Evolutionary conservation across 2,329 filamentous ascomycete genomes (phyloP).

Genomic region (Aspergillus udagawae): DNA sequence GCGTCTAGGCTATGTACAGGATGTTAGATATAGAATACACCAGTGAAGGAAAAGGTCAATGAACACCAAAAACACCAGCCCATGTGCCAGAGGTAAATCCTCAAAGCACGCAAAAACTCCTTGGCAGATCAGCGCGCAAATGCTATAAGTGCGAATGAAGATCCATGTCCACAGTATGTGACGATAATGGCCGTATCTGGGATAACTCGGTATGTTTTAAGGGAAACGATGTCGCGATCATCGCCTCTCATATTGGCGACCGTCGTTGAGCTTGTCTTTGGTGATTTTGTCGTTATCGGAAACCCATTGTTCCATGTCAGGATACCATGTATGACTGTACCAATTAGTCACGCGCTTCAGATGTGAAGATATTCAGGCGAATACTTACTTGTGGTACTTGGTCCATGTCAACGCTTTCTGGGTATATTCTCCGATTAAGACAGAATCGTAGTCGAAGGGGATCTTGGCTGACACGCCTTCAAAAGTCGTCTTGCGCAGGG

Average conservation of each 20-base stretch:
- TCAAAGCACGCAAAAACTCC: background rate
- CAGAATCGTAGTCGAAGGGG: slow-evolving; percentile 48
- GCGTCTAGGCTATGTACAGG: background rate
- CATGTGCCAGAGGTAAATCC: background rate
- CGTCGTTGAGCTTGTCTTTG: slow-evolving; percentile 5
- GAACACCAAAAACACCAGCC: background rate
- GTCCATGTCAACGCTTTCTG: slow-evolving; percentile 31
- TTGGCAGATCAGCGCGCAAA: background rate
- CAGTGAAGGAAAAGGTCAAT: background rate
- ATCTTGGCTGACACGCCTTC: slow-evolving; percentile 69
- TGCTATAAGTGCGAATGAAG: background rate
- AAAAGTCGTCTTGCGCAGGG: slow-evolving; percentile 68
- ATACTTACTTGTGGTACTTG: slow-evolving; percentile 35
- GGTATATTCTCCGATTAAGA: slow-evolving; percentile 39
- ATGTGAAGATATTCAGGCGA: background rate
- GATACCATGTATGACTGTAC: slow-evolving; percentile 36
- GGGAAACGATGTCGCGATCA: background rate
- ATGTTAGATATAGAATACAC: background rate
- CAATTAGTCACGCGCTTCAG: slow-evolving; percentile 9
- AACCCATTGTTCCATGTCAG: slow-evolving; percentile 31
- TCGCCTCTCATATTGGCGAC: slow-evolving; percentile 14
- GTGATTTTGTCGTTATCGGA: slow-evolving; percentile 18
- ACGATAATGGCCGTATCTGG: background rate
- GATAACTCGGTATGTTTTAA: background rate
- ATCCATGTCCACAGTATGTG: background rate